A percentile compares a stretch with the other conserved stretches of the same genome.
Conservation (phyloP, 2,329 filamentous ascomycete genomes). For the Phyllosticta citribraziliensis region DNA sequence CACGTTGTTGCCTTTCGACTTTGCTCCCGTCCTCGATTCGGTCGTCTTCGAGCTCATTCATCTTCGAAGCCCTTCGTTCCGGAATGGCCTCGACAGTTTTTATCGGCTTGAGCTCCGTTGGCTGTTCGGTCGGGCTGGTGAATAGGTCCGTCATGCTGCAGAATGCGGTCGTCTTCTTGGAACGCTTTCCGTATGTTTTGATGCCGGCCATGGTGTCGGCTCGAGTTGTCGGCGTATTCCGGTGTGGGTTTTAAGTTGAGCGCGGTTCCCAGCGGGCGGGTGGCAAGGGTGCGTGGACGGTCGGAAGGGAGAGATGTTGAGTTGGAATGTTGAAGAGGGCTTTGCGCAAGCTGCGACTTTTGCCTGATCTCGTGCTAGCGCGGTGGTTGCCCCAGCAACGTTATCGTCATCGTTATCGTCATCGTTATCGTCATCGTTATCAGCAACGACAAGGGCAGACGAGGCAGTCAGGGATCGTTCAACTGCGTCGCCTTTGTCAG, state of each 20-base stretch:
- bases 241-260: not conserved
- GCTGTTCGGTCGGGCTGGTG: not conserved
- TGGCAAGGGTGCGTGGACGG: too few relatives aligned
- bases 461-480: too few relatives aligned
- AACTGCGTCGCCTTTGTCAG: too few relatives aligned
- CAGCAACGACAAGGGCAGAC: too few relatives aligned
- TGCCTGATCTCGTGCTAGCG: too few relatives aligned
- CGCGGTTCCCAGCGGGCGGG: too few relatives aligned
- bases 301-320: too few relatives aligned
- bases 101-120: not conserved
- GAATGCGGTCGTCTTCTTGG: not conserved
- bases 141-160: not conserved
- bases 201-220: not conserved
- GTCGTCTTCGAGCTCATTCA: not conserved
- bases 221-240: not conserved
- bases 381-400: too few relatives aligned
- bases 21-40: not conserved
- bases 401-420: too few relatives aligned
- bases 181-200: constrained; percentile 5
- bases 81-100: not conserved
- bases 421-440: too few relatives aligned
- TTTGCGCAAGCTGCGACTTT: too few relatives aligned
- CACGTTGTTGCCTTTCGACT: not conserved
- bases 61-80: not conserved
- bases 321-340: too few relatives aligned